phyloP scores from a whole-genome alignment of 2,329 filamentous ascomycete species.

The Elsinoe fawcettii region DNA sequence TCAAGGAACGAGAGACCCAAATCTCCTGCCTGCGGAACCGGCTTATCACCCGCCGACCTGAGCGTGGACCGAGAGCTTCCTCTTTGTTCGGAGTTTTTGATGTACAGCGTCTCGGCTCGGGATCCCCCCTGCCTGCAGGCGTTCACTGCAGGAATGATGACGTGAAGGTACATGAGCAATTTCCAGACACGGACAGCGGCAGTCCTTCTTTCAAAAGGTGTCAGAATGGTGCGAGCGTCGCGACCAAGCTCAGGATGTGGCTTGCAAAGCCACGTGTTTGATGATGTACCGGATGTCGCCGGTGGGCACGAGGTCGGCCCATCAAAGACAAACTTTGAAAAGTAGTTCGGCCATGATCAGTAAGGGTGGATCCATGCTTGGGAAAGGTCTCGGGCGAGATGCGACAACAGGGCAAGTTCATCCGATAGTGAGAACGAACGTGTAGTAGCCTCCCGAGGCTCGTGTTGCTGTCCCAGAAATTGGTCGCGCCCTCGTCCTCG shows the following conservation, averaged over 20 bases:
- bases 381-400: background rate
- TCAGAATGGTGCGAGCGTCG: background rate
- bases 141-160: background rate
- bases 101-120: too few species aligned
- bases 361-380: background rate
- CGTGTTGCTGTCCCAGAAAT: background rate
- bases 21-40: background rate
- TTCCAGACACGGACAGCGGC: background rate
- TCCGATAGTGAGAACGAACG: background rate
- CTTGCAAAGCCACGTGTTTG: constrained; percentile 7
- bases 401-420: background rate
- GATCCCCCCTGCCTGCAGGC: background rate
- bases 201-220: too few species aligned
- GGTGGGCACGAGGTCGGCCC: background rate
- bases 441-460: background rate
- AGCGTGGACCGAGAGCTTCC: background rate
- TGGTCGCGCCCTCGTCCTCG: background rate
- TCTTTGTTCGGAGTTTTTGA: background rate
- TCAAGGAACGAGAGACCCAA: background rate
- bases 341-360: background rate
- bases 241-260: constrained; percentile 8
- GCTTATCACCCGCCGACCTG: background rate
- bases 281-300: background rate
- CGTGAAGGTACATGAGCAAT: background rate
- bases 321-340: background rate